Evolutionary conservation across 345 rosid species (phyloP), one percentile per base, ranked within the genome.

Genomic region (Capsella bursapastoris): DNA sequence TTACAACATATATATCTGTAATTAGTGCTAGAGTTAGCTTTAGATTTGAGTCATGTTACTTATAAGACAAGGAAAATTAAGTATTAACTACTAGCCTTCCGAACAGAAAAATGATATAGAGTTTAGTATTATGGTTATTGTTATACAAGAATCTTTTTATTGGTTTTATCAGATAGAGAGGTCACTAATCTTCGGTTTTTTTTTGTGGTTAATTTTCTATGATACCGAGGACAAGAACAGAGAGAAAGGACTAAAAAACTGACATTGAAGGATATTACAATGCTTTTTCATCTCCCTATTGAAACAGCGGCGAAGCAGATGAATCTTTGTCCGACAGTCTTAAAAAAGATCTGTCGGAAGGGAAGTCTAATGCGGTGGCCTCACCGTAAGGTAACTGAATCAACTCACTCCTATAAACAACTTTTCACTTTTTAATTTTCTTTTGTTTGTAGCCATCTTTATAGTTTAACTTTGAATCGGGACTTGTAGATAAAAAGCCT

Each of bases 331-430:
- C 51, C 64, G 0, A 76, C 79, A 2, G 79, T 75, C 9, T 9
- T 55, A 1, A 76, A 76, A 8, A 76, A 69, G 3, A 68, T 75
- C 0, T 68, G 79, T 1, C 31, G 79, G 0, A 61, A 13, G 6
- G 74, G 79, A 43, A 64, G 74, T 0, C 4, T 75, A 3, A 3
- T 2, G 3, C 41, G 79, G 0, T 75, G 79, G 79, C 74, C 79
- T 0, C 57, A 75, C 8, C 18, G 79, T 0, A 75, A 61, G 22
- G 78, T 67, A 67, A 40, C 10, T 9, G 31, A 57, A 38, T 2
- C 71, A 15, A 65, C 11, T 27, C 18, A 41, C 27, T n/a, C n/a
- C n/a, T 37, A 38, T 10, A 13, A n/a, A 15, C 0, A 71, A 71
- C 16, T 1, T 3, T 1, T 18, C 27, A 4, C 31, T 22, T n/a